Evolutionary conservation across 257 asterid species (phyloP).

Genomic region (Solanum etuberosum): DNA sequence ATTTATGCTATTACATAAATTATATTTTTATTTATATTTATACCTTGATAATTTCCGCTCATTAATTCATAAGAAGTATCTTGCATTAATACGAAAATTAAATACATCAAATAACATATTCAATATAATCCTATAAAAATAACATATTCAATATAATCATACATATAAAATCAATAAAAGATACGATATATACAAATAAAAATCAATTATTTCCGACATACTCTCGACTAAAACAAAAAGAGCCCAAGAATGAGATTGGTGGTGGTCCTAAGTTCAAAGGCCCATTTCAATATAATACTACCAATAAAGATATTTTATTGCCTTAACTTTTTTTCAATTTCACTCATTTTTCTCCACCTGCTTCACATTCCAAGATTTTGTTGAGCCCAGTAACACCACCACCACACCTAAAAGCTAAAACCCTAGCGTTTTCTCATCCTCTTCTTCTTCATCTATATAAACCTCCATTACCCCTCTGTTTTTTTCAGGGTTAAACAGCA

Average conservation of each 20-base stretch:
- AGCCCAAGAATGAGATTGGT: not conserved
- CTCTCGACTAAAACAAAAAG: not conserved
- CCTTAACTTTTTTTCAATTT: not conserved
- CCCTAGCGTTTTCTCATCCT: slow-evolving; percentile 23
- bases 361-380: not conserved
- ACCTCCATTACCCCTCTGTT: not conserved
- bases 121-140: not conserved
- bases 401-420: slow-evolving; percentile 10
- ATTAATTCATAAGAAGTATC: not conserved
- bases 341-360: not conserved
- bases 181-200: too few relatives aligned
- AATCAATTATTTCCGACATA: too few relatives aligned
- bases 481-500: not conserved
- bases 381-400: not conserved
- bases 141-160: too few relatives aligned
- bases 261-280: not conserved
- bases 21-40: not conserved
- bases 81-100: not conserved
- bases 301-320: not conserved
- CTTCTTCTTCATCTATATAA: not conserved
- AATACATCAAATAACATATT: not conserved
- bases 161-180: too few relatives aligned
- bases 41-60: not conserved
- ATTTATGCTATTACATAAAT: not conserved
- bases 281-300: not conserved